Conservation (phyloP, 805 yeast species). For the Pichia membranifaciens region DNA sequence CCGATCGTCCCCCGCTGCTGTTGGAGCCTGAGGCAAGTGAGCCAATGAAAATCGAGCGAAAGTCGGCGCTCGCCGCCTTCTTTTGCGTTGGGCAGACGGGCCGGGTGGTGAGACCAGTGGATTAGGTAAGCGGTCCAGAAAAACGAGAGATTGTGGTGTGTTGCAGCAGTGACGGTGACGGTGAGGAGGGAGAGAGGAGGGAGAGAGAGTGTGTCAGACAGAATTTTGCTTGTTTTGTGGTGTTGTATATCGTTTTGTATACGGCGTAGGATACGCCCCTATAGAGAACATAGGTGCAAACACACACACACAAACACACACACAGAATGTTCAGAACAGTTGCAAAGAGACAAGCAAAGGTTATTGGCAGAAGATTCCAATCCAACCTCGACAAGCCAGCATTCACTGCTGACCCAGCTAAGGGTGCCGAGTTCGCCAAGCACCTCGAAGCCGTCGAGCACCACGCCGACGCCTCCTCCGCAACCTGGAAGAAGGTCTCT, state of each 20-base stretch:
- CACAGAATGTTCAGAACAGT: slow-evolving; percentile 40
- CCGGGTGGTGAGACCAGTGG: background rate
- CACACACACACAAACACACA: background rate
- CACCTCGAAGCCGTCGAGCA: slow-evolving; percentile 58
- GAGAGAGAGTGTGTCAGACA: background rate
- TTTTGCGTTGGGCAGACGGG: too few species aligned
- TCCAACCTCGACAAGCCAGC: slow-evolving; percentile 36
- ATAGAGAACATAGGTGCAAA: background rate
- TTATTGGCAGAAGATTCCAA: slow-evolving; percentile 31
- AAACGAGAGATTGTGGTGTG: background rate
- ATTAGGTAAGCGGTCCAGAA: slow-evolving; percentile 1
- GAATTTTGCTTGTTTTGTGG: background rate
- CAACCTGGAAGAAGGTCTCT: slow-evolving; percentile 82
- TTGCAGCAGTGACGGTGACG: background rate
- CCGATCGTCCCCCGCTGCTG: background rate
- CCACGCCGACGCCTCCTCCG: slow-evolving; percentile 75
- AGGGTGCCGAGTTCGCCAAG: slow-evolving; percentile 66
- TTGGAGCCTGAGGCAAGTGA: background rate
- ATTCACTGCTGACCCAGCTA: slow-evolving; percentile 44
- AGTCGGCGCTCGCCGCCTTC: background rate
- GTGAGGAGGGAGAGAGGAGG: background rate
- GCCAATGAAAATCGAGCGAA: slow-evolving; percentile 3
- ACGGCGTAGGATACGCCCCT: too few species aligned
- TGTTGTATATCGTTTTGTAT: background rate
- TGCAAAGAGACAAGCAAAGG: slow-evolving; percentile 27